Conservation (phyloP, 1,139 yeast genomes). For the Hanseniaspora sp. region DNA sequence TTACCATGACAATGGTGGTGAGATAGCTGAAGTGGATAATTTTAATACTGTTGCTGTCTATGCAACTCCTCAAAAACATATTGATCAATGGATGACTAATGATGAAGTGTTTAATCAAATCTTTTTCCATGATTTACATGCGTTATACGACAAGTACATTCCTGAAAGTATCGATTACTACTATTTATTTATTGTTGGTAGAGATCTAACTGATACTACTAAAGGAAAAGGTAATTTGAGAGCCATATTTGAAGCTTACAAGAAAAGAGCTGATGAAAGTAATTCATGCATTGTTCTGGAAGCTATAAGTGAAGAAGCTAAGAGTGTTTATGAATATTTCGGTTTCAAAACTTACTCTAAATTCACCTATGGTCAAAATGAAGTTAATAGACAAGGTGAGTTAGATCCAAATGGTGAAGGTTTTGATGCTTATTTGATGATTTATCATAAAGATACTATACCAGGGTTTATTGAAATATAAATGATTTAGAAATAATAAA, state of each 20-base stretch:
- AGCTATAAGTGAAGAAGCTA: constrained; percentile 30
- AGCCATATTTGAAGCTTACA: constrained; percentile 26
- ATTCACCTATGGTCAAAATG: constrained; percentile 27
- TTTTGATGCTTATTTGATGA: constrained; percentile 22
- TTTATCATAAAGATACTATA: constrained; percentile 19
- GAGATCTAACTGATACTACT: constrained; percentile 22
- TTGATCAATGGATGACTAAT: constrained; percentile 23
- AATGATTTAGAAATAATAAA: not conserved
- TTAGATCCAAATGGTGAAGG: constrained; percentile 21
- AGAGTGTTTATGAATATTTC: constrained; percentile 29
- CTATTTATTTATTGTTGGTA: constrained; percentile 28
- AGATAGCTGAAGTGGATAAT: constrained; percentile 26
- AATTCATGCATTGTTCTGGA: constrained; percentile 29
- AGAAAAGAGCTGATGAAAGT: constrained; percentile 26
- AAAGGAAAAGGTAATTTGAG: constrained; percentile 27
- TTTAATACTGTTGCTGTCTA: constrained; percentile 29
- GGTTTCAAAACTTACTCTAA: constrained; percentile 28
- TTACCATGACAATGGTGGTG: constrained; percentile 26
- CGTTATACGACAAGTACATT: constrained; percentile 18
- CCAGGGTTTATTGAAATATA: constrained; percentile 13
- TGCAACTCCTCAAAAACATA: constrained; percentile 23
- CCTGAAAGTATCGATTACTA: constrained; percentile 25
- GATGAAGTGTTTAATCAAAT: constrained; percentile 25
- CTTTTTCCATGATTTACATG: constrained; percentile 23
- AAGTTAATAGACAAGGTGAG: constrained; percentile 20